A percentile compares a stretch with the other conserved stretches of the same genome.
Conservation (phyloP, 495 filamentous ascomycete genomes). For the Aspergillus nanangensis region DNA sequence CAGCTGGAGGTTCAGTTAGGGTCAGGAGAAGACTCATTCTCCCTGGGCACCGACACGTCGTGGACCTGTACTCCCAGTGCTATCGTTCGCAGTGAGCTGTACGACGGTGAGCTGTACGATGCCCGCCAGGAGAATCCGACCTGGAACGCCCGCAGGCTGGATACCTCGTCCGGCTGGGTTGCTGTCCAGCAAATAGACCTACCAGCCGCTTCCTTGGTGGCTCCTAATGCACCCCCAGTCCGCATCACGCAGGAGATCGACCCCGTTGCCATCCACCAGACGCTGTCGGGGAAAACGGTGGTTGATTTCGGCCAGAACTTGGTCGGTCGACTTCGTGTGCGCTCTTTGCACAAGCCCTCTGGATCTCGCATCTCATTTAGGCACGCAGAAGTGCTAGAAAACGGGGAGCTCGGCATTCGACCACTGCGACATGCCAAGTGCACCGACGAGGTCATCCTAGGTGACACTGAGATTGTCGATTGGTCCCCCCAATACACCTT, state of each 20-base stretch:
- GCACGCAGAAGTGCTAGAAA: conserved; percentile 51
- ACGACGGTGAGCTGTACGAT: conserved; percentile 51
- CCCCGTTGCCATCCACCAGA: conserved; percentile 36
- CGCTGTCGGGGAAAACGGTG: conserved; percentile 40
- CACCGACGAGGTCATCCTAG: conserved; percentile 34
- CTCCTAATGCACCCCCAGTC: conserved; percentile 41
- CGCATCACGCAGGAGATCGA: conserved; percentile 33
- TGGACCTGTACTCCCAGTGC: conserved; percentile 40
- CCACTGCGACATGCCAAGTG: conserved; percentile 45
- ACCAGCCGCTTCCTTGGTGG: conserved; percentile 23
- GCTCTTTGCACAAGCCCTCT: conserved; percentile 24
- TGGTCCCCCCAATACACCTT: conserved; percentile 45
- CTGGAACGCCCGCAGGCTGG: conserved; percentile 16
- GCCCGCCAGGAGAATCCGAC: conserved; percentile 21
- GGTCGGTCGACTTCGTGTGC: conserved; percentile 43
- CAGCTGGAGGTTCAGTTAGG: conserved; percentile 36
- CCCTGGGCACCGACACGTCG: conserved; percentile 32
- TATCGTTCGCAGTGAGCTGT: conserved; percentile 44
- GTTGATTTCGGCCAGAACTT: conserved; percentile 56
- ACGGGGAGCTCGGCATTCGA: conserved; percentile 44
- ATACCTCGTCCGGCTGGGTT: conserved; percentile 14
- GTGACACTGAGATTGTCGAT: conserved; percentile 11
- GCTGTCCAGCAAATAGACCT: conserved; percentile 13
- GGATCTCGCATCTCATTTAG: conserved; percentile 26
- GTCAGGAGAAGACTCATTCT: conserved; percentile 4